Evolutionary conservation across 2,329 filamentous ascomycete genomes (phyloP).

Genomic region (Diplodia intermedia): DNA sequence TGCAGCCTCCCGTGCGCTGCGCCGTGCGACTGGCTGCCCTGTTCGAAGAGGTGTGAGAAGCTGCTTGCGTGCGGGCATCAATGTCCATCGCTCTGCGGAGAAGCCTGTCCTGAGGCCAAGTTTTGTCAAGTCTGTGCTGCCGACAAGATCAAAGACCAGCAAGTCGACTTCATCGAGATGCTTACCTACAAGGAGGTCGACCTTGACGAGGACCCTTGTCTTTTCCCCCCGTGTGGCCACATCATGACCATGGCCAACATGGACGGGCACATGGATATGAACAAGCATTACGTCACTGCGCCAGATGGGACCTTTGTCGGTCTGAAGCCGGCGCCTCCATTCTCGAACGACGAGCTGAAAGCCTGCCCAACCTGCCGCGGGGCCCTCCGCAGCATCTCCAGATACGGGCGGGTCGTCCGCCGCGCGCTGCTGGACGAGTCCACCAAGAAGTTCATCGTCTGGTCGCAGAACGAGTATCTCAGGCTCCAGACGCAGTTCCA

Average conservation of each 20-base stretch:
- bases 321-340: conserved; percentile 40
- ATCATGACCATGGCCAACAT: conserved; percentile 66
- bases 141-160: conserved; percentile 46
- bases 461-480: conserved; percentile 54
- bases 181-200: conserved; percentile 64
- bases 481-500: conserved; percentile 25
- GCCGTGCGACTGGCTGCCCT: conserved; percentile 72
- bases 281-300: conserved; percentile 56
- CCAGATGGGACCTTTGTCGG: conserved; percentile 44
- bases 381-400: conserved; percentile 62
- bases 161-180: conserved; percentile 65
- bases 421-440: conserved; percentile 67
- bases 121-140: conserved; percentile 66
- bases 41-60: conserved; percentile 64
- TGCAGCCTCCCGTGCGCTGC: conserved; percentile 67
- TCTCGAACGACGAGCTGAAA: conserved; percentile 53
- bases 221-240: conserved; percentile 70
- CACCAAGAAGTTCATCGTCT: conserved; percentile 69
- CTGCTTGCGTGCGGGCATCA: conserved; percentile 65
- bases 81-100: conserved; percentile 71
- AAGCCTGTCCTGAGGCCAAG: conserved; percentile 59
- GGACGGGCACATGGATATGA: conserved; percentile 67
- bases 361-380: conserved; percentile 67
- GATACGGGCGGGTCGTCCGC: conserved; percentile 69
- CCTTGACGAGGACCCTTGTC: conserved; percentile 65